A percentile compares a stretch with the other conserved stretches of the same genome.
Conservation (phyloP, 495 filamentous ascomycete species). For the Parachaetomium inaequale region DNA sequence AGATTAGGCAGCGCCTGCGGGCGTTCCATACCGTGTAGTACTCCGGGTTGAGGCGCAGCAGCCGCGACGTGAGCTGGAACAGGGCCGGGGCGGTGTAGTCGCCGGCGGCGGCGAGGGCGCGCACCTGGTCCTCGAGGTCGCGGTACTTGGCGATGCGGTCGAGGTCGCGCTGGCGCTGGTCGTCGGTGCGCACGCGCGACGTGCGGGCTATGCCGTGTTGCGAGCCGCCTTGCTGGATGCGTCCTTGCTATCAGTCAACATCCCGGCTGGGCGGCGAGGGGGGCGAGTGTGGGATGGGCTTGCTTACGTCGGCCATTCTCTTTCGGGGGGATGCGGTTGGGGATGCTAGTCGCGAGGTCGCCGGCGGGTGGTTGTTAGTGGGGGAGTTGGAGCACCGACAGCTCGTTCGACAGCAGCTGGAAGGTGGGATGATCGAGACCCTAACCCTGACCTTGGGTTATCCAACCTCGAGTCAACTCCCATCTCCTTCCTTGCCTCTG, state of each 20-base stretch:
- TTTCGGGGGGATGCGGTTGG: neutral
- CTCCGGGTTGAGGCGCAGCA: conserved; percentile 87
- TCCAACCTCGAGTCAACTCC: neutral
- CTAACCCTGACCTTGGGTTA: neutral
- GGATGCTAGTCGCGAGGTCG: neutral
- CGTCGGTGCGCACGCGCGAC: conserved; percentile 57
- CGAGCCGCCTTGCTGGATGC: conserved; percentile 28
- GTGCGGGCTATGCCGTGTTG: conserved; percentile 72
- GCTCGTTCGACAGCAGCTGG: neutral
- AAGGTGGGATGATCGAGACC: conserved; percentile 1
- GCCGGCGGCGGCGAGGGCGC: conserved; percentile 53
- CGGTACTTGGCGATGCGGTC: conserved; percentile 76
- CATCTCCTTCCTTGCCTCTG: neutral
- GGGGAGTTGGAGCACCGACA: neutral
- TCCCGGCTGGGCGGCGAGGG: neutral
- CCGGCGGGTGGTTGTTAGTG: neutral
- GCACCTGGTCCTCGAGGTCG: conserved; percentile 62
- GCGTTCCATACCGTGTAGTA: conserved; percentile 99
- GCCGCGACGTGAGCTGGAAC: conserved; percentile 70
- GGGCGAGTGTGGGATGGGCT: neutral
- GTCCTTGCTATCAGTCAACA: conserved; percentile 32
- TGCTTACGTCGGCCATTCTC: conserved; percentile 31
- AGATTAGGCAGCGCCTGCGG: conserved; percentile 65
- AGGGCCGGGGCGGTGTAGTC: conserved; percentile 64
- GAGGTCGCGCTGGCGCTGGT: conserved; percentile 64